These are phyloP conservation scores for Fusarium metavorans DNA, from an alignment of 2,329 filamentous ascomycete genomes.

Conservation along the genomic window DNA sequence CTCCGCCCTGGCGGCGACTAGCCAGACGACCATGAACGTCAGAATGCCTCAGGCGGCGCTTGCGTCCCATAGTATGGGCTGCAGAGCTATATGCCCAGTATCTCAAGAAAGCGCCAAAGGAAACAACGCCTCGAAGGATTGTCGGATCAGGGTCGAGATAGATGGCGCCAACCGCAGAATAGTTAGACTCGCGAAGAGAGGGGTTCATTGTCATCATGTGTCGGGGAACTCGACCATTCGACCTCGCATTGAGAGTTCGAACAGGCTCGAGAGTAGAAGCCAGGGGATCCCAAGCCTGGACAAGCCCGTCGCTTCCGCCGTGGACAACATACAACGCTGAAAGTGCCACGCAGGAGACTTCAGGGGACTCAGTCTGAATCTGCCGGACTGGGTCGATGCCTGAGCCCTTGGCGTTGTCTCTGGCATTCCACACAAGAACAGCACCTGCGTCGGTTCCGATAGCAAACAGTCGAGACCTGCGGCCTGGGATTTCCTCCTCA, in stretches of 20 bases:
- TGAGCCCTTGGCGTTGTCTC: slow-evolving; percentile 63
- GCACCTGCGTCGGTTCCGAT: slow-evolving; percentile 82
- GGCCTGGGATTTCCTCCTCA: slow-evolving; percentile 81
- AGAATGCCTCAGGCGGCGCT: slow-evolving; percentile 80
- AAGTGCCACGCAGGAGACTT: slow-evolving; percentile 84
- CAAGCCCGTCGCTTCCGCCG: slow-evolving; percentile 93
- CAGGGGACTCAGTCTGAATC: slow-evolving; percentile 90
- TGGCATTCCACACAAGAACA: slow-evolving; percentile 88
- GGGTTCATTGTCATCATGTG: slow-evolving; percentile 68
- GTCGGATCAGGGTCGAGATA: slow-evolving; percentile 90
- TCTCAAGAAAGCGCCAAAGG: slow-evolving; percentile 86
- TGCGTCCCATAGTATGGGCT: slow-evolving; percentile 79
- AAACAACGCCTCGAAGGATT: slow-evolving; percentile 84
- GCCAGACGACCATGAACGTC: slow-evolving; percentile 65
- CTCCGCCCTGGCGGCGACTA: slow-evolving; percentile 70
- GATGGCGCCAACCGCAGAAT: slow-evolving; percentile 86
- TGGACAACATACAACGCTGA: slow-evolving; percentile 91
- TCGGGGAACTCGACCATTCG: slow-evolving; percentile 84
- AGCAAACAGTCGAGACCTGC: slow-evolving; percentile 83
- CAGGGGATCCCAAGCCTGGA: slow-evolving; percentile 97
- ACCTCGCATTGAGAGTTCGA: slow-evolving; percentile 87
- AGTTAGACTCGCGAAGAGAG: slow-evolving; percentile 76
- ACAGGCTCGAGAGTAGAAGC: slow-evolving; percentile 83
- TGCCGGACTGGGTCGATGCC: slow-evolving; percentile 78
- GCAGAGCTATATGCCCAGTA: slow-evolving; percentile 96